Evolutionary conservation across 495 filamentous ascomycete species (phyloP), one percentile per base, ranked within the genome.

Genomic region (Oleoguttula mirabilis): DNA sequence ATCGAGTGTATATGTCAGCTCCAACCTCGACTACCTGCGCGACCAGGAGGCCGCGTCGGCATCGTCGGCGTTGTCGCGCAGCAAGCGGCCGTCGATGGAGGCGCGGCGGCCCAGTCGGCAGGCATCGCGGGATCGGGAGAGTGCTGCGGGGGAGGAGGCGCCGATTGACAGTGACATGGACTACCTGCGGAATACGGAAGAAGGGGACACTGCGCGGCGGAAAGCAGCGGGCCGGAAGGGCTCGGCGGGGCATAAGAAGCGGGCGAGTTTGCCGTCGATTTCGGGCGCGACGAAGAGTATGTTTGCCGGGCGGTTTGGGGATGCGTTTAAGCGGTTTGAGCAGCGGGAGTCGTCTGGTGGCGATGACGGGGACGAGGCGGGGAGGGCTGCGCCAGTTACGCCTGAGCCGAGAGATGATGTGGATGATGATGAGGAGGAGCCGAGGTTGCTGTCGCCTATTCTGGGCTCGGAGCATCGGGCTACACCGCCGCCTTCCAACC

Each of bases 291-390:
- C 27, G 14, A 81, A 82, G 21, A 80, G 83, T n/a, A 72, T 94
- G 28, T 69, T 98, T 19, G 79, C 79, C 20, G 84, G 88, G 6
- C 86, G 82, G 58, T 95, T 98, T 60, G 87, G 92, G 1, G 92
- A 95, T 39, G 88, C 92, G 3, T 96, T 98, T 66, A 81, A 88
- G 48, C 74, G 83, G 4, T 98, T 98, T 52, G 90, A 98, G 57
- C 20, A 34, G 28, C 27, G 21, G 1, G 24, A 23, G 8, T 15
- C 28, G 10, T 17, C 25, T 35, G 36, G 30, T 21, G 24, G 21
- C 15, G 32, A 14, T 15, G 32, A 35, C 12, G 16, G 16, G 8
- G 32, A 35, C 12, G 32, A 35, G 12, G 32, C 8, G 8, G 25
- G n/a, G 7, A 28, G 7, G 7, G 7, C 7, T n/a, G 25, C 7